Percentiles rank a stretch among this genome's conserved stretches.
These are phyloP conservation scores for Hypoxylon rickii DNA, from an alignment of 495 filamentous ascomycete species.

Conservation along the genomic window DNA sequence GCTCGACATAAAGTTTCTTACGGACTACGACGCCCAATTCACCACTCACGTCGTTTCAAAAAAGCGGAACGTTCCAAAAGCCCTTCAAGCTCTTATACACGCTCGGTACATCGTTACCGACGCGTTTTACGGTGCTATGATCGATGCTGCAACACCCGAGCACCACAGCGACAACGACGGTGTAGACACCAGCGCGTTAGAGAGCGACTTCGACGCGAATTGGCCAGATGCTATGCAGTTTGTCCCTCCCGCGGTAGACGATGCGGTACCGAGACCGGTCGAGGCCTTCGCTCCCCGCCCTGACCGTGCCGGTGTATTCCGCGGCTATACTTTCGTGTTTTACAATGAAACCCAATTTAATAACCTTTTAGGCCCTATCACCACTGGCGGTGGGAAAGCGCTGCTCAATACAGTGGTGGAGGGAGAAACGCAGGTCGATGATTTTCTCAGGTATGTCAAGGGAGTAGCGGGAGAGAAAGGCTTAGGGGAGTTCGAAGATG, in stretches of 20 bases:
- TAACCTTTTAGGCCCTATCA: slow-evolving; percentile 72
- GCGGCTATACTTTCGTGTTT: slow-evolving; percentile 88
- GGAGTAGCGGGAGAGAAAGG: slow-evolving; percentile 74
- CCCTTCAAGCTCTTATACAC: slow-evolving; percentile 85
- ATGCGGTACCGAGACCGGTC: slow-evolving; percentile 65
- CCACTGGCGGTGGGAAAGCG: slow-evolving; percentile 81
- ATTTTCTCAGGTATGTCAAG: slow-evolving; percentile 79
- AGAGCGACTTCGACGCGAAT: slow-evolving; percentile 76
- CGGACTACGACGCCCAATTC: slow-evolving; percentile 65
- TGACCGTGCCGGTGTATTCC: slow-evolving; percentile 71
- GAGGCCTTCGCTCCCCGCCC: slow-evolving; percentile 71
- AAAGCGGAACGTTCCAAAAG: slow-evolving; percentile 87
- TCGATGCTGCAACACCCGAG: slow-evolving; percentile 68
- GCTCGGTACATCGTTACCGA: slow-evolving; percentile 80
- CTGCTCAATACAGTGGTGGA: slow-evolving; percentile 64
- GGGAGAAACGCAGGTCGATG: slow-evolving; percentile 71
- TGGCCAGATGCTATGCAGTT: slow-evolving; percentile 78
- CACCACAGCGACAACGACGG: slow-evolving; percentile 58
- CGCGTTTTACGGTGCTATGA: slow-evolving; percentile 67
- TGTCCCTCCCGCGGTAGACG: slow-evolving; percentile 75
- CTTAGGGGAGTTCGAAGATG: slow-evolving; percentile 62
- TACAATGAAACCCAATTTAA: slow-evolving; percentile 79
- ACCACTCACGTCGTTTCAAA: slow-evolving; percentile 89
- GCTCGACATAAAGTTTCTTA: slow-evolving; percentile 83
- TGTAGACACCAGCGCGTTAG: slow-evolving; percentile 64